phyloP scores from a whole-genome alignment of 495 filamentous ascomycete species.

The Stereocaulon alpinum region DNA sequence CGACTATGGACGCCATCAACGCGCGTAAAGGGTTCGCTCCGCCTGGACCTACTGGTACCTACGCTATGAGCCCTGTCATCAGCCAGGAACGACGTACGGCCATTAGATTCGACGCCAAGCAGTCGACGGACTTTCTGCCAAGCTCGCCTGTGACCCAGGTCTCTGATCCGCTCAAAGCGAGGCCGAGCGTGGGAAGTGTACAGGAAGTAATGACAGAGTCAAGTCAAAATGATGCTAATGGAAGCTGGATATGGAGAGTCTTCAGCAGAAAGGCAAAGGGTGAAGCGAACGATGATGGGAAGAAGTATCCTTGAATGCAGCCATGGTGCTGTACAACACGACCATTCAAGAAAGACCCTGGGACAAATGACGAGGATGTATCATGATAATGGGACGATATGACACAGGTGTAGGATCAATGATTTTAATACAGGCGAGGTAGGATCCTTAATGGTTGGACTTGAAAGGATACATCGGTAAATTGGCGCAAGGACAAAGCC shows the following conservation, averaged over 20 bases:
- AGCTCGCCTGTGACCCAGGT: background rate
- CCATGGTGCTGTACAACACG: background rate
- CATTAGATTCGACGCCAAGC: background rate
- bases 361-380: background rate
- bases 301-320: background rate
- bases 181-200: background rate
- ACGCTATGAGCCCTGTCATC: background rate
- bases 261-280: slow-evolving; percentile 1
- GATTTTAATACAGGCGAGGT: background rate
- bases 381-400: background rate
- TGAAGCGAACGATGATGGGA: background rate
- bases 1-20: background rate
- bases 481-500: background rate
- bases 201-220: background rate
- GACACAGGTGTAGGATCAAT: background rate
- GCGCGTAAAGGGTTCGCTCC: background rate
- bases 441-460: background rate
- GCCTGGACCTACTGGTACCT: background rate
- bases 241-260: background rate
- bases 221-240: background rate
- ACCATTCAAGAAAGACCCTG: background rate
- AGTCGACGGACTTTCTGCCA: background rate
- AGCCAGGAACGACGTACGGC: slow-evolving; percentile 1
- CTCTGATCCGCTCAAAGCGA: background rate
- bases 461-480: background rate